Percentiles rank a stretch among this genome's conserved stretches.
These are phyloP conservation scores for Leishmania turanica DNA, from an alignment of 208 protist genomes.

Conservation along the genomic window DNA sequence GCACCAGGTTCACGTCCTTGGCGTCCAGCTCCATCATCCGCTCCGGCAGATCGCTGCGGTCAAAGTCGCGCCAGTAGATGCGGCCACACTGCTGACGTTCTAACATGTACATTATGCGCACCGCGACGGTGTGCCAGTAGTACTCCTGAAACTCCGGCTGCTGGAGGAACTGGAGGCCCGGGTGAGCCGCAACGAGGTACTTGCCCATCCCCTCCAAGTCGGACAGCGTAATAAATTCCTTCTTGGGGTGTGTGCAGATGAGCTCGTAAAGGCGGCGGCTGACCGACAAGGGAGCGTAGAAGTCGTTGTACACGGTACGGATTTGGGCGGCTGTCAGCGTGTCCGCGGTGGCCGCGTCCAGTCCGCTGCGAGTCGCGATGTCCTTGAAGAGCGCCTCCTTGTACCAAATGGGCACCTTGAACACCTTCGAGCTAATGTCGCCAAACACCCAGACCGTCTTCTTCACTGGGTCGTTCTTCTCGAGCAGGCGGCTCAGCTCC, in stretches of 20 bases:
- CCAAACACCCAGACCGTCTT: slow-evolving; percentile 57
- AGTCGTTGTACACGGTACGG: slow-evolving; percentile 54
- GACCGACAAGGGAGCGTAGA: slow-evolving; percentile 52
- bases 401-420: slow-evolving; percentile 82
- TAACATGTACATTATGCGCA: slow-evolving; percentile 95
- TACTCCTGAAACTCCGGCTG: slow-evolving; percentile 96
- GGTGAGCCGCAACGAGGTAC: slow-evolving; percentile 87
- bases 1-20: slow-evolving; percentile 88
- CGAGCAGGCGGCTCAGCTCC: slow-evolving; percentile 54
- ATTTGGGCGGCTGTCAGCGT: slow-evolving; percentile 61
- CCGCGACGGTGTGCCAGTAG: slow-evolving; percentile 95
- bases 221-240: slow-evolving; percentile 66
- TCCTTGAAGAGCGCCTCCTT: slow-evolving; percentile 80
- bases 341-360: slow-evolving; percentile 29
- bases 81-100: slow-evolving; percentile 78
- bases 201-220: slow-evolving; percentile 69
- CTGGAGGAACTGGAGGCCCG: slow-evolving; percentile 94
- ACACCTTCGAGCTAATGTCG: slow-evolving; percentile 69
- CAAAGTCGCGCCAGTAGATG: slow-evolving; percentile 88
- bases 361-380: slow-evolving; percentile 44
- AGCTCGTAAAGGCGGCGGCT: slow-evolving; percentile 83
- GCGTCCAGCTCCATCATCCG: slow-evolving; percentile 79
- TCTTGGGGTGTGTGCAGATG: slow-evolving; percentile 46
- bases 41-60: slow-evolving; percentile 84
- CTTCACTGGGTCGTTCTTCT: slow-evolving; percentile 35